These are phyloP conservation scores for Trichosporon coremiiforme DNA, from an alignment of 1,284 basidiomycete genomes.

Conservation along the genomic window DNA sequence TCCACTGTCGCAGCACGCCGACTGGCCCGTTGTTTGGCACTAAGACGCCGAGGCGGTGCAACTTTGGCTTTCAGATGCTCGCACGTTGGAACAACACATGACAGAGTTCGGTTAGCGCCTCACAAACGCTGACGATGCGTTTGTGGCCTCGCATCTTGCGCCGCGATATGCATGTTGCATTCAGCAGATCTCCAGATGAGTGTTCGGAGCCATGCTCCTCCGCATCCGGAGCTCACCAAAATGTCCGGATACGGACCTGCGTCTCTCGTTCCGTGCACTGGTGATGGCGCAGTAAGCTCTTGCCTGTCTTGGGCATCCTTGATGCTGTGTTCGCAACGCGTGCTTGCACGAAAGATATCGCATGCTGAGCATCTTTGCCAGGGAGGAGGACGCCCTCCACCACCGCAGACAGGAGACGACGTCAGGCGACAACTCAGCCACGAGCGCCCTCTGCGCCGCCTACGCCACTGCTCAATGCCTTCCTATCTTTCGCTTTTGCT, in stretches of 20 bases:
- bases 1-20: too few relatives aligned
- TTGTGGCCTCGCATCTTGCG: not conserved
- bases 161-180: not conserved
- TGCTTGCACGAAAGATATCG: not conserved
- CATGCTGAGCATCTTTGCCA: not conserved
- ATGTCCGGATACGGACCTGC: not conserved
- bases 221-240: not conserved
- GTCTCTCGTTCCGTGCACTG: not conserved
- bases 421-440: not conserved
- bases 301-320: not conserved
- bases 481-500: not conserved
- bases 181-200: not conserved
- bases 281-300: not conserved
- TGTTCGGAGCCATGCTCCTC: not conserved
- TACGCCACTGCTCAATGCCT: not conserved
- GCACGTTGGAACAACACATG: not conserved
- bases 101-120: not conserved
- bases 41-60: not conserved
- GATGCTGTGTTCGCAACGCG: not conserved
- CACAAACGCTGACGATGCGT: not conserved
- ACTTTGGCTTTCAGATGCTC: not conserved
- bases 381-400: not conserved
- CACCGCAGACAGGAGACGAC: not conserved
- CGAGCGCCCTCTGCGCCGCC: not conserved
- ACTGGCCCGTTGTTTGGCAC: not conserved